Base-by-base conservation (phyloP, 441 rosid genomes). In the Pelargonium australe region DNA sequence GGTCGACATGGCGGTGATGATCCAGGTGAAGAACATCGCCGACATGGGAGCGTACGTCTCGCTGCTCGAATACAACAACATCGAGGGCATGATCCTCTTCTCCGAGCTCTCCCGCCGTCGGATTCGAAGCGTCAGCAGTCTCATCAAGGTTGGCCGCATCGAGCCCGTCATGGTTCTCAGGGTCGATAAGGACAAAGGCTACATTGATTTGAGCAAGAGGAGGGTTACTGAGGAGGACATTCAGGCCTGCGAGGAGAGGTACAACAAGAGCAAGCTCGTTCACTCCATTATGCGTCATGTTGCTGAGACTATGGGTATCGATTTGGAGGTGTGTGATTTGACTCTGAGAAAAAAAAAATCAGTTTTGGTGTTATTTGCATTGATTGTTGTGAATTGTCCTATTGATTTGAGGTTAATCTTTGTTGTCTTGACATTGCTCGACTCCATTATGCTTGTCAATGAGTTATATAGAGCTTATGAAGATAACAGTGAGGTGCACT, bases 111-210 rank as follows among this genome's bases (percentile, higher is more conserved):
- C 98, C 11, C 94, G 97, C 64, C 97, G 99, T 73, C 90, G 99
- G 70, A 95, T 95, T 83, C 89, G 99, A 7, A 92, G 98, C 60
- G 98, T 90, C 67, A 95, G 92, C 65, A 90, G 97, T 74, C 80
- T 95, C 73, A 92, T 95, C 75, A 95, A 89, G 86, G 95, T 95
- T 2, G 99, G 98, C 58, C 85, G 96, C 58, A 95, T 82, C 65
- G 98, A 95, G 88, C 99, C 98, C 23, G 98, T 92, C 12, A 95
- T 95, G 98, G 98, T 95, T 7, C 87, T 95, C 10, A 88, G 97
- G 73, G 99, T 95, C 0, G 97, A 91, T 67, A 95, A 89, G 80
- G 97, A 92, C 70, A 95, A 87, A 47, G 97, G 96, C 0, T 95
- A 95, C 78, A 95, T 95, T 72, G 99, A 95, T 73, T 81, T 95